Evolutionary conservation across 2,329 filamentous ascomycete genomes (phyloP).

Genomic region (Neonectria punicea): DNA sequence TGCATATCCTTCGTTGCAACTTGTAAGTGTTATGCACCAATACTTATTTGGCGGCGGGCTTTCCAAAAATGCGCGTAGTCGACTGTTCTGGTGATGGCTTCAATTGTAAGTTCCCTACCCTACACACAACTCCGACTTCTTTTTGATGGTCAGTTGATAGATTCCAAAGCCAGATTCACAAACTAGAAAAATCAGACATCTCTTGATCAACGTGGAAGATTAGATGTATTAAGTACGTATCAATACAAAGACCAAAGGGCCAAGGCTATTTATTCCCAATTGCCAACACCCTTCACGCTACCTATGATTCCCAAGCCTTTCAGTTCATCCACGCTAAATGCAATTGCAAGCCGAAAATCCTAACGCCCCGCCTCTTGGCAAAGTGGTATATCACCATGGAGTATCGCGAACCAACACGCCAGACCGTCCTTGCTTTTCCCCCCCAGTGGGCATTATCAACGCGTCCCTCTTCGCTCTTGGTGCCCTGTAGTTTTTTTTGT

Average conservation of each 20-base stretch:
- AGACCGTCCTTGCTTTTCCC: slow-evolving; percentile 17
- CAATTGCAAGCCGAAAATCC: slow-evolving; percentile 11
- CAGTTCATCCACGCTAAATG: slow-evolving; percentile 21
- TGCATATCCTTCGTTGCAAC: not conserved
- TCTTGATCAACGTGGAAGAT: slow-evolving; percentile 6
- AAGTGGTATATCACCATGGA: slow-evolving; percentile 23
- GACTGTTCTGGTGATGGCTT: no score
- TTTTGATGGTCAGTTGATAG: not conserved
- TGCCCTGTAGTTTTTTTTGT: slow-evolving; percentile 1
- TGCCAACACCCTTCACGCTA: slow-evolving; percentile 15
- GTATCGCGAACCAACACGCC: slow-evolving; percentile 23
- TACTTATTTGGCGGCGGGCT: not conserved
- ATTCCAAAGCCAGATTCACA: not conserved
- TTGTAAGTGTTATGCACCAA: not conserved
- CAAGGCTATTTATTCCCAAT: slow-evolving; percentile 9
- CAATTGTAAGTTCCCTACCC: not conserved
- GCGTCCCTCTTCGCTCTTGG: slow-evolving; percentile 10
- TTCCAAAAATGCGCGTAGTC: no score
- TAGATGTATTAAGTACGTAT: slow-evolving; percentile 21
- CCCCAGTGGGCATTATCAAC: slow-evolving; percentile 2
- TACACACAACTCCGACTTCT: not conserved
- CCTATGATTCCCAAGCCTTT: slow-evolving; percentile 13
- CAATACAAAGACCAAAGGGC: slow-evolving; percentile 20
- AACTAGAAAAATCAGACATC: not conserved
- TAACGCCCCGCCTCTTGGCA: slow-evolving; percentile 20